These are phyloP conservation scores for Fusarium sp. DNA, from an alignment of 2,329 filamentous ascomycete species.

Conservation along the genomic window DNA sequence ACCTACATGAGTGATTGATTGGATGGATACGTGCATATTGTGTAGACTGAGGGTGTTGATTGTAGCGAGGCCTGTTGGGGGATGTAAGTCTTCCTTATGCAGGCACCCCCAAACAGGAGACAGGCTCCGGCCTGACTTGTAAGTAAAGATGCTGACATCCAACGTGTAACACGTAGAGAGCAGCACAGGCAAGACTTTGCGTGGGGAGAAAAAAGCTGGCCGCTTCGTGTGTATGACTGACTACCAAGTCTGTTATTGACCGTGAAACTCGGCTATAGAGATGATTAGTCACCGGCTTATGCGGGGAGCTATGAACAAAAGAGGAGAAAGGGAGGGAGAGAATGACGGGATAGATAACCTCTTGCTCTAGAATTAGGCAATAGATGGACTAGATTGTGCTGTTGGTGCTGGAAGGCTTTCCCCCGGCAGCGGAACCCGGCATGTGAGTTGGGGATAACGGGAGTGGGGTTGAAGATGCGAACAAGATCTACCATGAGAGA, in stretches of 20 bases:
- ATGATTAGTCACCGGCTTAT: not conserved
- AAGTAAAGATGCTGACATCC: not conserved
- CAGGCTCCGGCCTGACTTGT: not conserved
- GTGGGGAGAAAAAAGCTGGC: not conserved
- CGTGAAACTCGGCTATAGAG: not conserved
- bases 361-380: slow-evolving; percentile 3
- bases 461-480: slow-evolving; percentile 2
- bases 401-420: not conserved
- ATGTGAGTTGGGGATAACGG: not conserved
- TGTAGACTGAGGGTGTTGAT: not conserved
- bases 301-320: not conserved
- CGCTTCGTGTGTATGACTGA: not conserved
- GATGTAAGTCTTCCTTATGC: not conserved
- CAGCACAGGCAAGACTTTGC: not conserved
- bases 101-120: not conserved
- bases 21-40: not conserved
- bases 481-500: slow-evolving; percentile 10
- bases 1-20: not conserved
- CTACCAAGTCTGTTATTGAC: not conserved
- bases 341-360: not conserved
- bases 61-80: not conserved
- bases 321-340: not conserved
- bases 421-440: slow-evolving; percentile 24
- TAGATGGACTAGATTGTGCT: not conserved
- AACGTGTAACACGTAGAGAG: not conserved